A percentile compares a stretch with the other conserved stretches of the same genome.
phyloP scores from a whole-genome alignment of 2,329 filamentous ascomycete genomes.

The Fusarium paranaense region DNA sequence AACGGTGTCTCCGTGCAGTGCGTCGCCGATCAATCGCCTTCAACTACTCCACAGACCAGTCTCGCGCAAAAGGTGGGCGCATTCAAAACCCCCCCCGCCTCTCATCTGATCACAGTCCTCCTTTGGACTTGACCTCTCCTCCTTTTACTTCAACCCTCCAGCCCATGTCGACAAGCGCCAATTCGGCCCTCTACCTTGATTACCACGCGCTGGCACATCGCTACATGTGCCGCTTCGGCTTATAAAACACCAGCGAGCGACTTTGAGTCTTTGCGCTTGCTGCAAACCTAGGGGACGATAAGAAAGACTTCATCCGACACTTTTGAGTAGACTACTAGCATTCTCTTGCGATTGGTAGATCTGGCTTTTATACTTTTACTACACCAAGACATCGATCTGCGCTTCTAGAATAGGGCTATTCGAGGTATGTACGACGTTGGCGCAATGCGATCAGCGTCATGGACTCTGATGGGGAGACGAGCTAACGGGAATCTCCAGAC shows the following conservation, averaged over 20 bases:
- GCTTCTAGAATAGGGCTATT: slow-evolving; percentile 17
- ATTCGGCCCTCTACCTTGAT: slow-evolving; percentile 14
- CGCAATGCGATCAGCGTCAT: background rate
- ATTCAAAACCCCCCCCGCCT: slow-evolving; percentile 24
- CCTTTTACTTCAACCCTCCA: slow-evolving; percentile 7
- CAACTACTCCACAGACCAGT: background rate
- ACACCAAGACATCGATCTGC: background rate
- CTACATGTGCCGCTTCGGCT: slow-evolving; percentile 57
- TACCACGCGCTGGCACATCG: slow-evolving; percentile 49
- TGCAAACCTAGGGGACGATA: slow-evolving; percentile 55
- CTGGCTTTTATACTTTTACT: background rate
- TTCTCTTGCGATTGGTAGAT: background rate
- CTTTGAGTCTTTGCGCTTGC: slow-evolving; percentile 77
- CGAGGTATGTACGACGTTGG: slow-evolving; percentile 20
- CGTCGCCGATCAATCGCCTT: slow-evolving; percentile 28
- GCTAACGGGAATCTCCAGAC: slow-evolving; percentile 9
- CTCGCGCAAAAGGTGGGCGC: slow-evolving; percentile 12
- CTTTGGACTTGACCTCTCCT: background rate
- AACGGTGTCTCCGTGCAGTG: slow-evolving; percentile 31
- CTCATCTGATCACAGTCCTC: background rate
- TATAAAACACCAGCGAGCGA: slow-evolving; percentile 66
- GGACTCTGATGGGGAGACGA: background rate
- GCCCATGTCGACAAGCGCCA: slow-evolving; percentile 36
- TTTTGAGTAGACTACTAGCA: background rate
- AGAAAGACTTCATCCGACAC: slow-evolving; percentile 64